A percentile compares a stretch with the other conserved stretches of the same genome.
Conservation (phyloP, 176 grass and related monocot genomes). For the Aegilops bicornis region DNA sequence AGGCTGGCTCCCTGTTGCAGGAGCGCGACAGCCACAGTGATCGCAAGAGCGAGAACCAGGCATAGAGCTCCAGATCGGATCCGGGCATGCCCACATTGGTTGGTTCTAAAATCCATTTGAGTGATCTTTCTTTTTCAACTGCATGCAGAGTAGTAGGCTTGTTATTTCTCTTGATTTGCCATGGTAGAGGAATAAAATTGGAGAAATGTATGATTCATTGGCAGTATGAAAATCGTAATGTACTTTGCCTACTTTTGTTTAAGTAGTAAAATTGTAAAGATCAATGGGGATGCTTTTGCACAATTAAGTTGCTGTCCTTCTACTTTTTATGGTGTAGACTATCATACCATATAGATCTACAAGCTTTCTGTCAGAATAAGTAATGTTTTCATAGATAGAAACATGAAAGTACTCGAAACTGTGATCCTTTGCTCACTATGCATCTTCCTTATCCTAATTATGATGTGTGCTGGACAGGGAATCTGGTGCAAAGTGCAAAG, state of each 20-base stretch:
- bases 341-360: not conserved
- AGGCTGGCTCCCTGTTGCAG: constrained; percentile 67
- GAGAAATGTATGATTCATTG: not conserved
- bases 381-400: not conserved
- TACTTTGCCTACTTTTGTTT: not conserved
- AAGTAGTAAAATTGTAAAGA: not conserved
- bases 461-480: constrained; percentile 34
- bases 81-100: constrained; percentile 33
- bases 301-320: not conserved
- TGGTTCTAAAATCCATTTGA: constrained; percentile 18
- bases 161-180: constrained; percentile 13
- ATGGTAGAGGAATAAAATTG: not conserved
- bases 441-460: constrained; percentile 18
- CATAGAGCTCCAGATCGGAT: constrained; percentile 38
- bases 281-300: not conserved
- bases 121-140: not conserved
- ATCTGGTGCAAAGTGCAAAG: constrained; percentile 40
- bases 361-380: not conserved
- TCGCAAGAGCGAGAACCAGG: constrained; percentile 74
- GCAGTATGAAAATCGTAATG: not conserved
- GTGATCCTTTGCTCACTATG: not conserved
- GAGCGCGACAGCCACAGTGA: constrained; percentile 51
- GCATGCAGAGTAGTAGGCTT: not conserved
- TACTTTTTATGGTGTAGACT: not conserved
- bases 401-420: not conserved